Conservation (phyloP, 73 alveolate genomes). For the Blepharisma stoltei region DNA sequence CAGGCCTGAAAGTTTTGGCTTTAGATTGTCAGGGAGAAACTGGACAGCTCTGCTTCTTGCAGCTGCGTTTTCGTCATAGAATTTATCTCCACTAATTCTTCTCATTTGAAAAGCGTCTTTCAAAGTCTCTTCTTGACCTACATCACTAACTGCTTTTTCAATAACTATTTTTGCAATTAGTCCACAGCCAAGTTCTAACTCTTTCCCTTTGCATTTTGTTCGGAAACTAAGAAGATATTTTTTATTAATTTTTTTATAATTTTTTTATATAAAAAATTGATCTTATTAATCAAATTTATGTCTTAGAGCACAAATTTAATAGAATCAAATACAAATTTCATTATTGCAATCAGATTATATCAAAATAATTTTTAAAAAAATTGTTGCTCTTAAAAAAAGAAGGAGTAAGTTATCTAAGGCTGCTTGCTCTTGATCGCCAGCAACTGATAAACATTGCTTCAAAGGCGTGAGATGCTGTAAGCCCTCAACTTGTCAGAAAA, state of each 20-base stretch:
- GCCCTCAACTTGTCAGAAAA: no score
- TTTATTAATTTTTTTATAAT: slow-evolving; percentile 48
- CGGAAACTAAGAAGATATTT: slow-evolving; percentile 53
- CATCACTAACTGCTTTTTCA: slow-evolving; percentile 86
- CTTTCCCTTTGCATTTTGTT: slow-evolving; percentile 66
- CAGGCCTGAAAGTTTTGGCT: slow-evolving; percentile 82
- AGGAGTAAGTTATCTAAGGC: slow-evolving; percentile 62
- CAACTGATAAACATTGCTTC: no score
- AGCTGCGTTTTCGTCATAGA: slow-evolving; percentile 54
- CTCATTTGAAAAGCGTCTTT: slow-evolving; percentile 83
- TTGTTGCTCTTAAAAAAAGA: no score
- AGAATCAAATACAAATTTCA: no score
- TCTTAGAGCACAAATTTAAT: no score
- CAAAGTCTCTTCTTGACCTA: slow-evolving; percentile 79
- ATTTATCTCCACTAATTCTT: slow-evolving; percentile 51
- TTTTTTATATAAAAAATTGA: no score
- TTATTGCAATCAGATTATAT: no score
- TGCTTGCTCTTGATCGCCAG: slow-evolving; percentile 36
- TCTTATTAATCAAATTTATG: no score
- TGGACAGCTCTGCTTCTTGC: slow-evolving; percentile 45
- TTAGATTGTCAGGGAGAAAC: slow-evolving; percentile 78
- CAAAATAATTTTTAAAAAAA: no score
- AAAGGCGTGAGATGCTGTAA: no score
- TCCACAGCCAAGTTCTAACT: slow-evolving; percentile 93
- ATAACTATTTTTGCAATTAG: slow-evolving; percentile 82